These are phyloP conservation scores for Populus hybrid DNA, from an alignment of 441 rosid genomes.

Conservation along the genomic window DNA sequence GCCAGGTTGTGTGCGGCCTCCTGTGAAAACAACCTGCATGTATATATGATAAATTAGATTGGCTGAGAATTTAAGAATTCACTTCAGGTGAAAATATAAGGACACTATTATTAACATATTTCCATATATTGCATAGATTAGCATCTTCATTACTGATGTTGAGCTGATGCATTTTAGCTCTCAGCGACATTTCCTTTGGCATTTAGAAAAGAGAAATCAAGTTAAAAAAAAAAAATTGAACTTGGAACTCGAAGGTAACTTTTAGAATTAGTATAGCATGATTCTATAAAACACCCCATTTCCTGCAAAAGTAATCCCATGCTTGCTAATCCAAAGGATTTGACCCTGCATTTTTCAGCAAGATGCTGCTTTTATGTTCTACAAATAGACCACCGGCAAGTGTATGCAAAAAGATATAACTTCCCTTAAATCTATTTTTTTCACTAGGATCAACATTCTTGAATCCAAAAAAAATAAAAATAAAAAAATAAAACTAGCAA, in stretches of 20 bases:
- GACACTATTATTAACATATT: neutral
- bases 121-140: neutral
- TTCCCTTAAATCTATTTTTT: neutral
- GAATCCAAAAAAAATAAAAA: neutral
- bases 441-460: neutral
- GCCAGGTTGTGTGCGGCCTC: conserved; percentile 99
- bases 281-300: neutral
- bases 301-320: neutral
- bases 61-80: neutral
- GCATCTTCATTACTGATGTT: neutral
- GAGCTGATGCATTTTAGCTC: neutral
- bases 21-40: conserved; percentile 83
- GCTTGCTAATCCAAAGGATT: neutral
- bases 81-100: neutral
- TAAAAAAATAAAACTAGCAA: neutral
- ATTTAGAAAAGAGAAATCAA: neutral
- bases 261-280: neutral
- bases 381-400: neutral
- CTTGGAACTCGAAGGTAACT: neutral
- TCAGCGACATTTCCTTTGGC: neutral
- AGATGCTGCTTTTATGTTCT: neutral
- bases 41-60: conserved; percentile 1
- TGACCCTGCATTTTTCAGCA: neutral
- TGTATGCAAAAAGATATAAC: neutral
- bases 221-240: neutral